Evolutionary conservation across 106 monocot species (phyloP).

Genomic region (Dendrobium nobile): DNA sequence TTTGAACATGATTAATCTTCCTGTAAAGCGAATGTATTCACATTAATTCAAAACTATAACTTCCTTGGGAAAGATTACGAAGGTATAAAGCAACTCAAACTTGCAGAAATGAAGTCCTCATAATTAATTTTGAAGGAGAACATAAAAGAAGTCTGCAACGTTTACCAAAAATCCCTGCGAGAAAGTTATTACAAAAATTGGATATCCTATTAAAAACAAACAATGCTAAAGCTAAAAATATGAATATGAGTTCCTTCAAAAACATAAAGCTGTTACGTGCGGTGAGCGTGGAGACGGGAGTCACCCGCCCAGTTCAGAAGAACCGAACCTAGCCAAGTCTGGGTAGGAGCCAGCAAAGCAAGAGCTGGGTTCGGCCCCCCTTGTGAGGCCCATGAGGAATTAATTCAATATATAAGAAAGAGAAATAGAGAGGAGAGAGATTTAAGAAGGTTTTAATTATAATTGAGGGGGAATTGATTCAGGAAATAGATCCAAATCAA

Average conservation of each 20-base stretch:
- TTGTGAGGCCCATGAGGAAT: too few relatives aligned
- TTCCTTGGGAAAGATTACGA: neutral
- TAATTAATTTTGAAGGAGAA: neutral
- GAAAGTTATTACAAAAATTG: neutral
- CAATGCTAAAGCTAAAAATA: neutral
- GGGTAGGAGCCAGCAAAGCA: too few relatives aligned
- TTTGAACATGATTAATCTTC: slow-evolving; percentile 71
- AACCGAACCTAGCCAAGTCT: too few relatives aligned
- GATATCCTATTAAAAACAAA: neutral
- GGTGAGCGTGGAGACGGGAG: too few relatives aligned
- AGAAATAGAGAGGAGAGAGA: too few relatives aligned
- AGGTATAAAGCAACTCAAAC: neutral
- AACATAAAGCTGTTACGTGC: neutral
- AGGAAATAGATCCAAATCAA: too few relatives aligned
- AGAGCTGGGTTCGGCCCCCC: too few relatives aligned
- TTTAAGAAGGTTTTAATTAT: too few relatives aligned
- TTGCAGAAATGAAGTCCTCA: neutral
- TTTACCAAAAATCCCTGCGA: neutral
- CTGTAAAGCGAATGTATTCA: slow-evolving; percentile 20
- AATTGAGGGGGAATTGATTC: too few relatives aligned
- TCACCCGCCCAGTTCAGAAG: too few relatives aligned
- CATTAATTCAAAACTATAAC: neutral
- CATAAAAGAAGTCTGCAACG: neutral
- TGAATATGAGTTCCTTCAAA: neutral
- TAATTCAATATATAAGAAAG: too few relatives aligned